A percentile compares a stretch with the other conserved stretches of the same genome.
These are phyloP conservation scores for Mesembryanthemum crystallinum DNA, from an alignment of 148 eudicot species.

Conservation along the genomic window DNA sequence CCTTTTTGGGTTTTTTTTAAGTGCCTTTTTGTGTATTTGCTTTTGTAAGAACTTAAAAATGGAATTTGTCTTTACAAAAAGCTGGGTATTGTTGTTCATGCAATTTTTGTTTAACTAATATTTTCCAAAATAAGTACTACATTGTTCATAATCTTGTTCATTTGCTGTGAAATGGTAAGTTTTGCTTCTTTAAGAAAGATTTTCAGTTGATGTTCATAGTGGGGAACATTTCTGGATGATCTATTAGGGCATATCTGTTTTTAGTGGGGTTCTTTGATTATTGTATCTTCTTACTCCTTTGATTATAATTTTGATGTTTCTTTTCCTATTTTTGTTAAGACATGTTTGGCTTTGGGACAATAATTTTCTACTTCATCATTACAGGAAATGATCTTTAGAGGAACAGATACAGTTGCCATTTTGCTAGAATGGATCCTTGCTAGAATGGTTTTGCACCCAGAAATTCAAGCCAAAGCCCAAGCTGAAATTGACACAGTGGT, in stretches of 20 bases:
- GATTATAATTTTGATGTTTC: background rate
- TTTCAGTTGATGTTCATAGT: background rate
- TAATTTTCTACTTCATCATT: background rate
- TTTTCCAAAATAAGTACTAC: no score
- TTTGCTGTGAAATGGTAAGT: background rate
- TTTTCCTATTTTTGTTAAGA: no score
- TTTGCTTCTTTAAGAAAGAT: background rate
- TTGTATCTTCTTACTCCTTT: background rate
- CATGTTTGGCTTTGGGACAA: background rate
- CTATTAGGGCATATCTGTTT: constrained; percentile 34
- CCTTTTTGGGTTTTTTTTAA: no score
- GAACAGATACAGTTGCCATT: constrained; percentile 91
- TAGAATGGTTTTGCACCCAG: constrained; percentile 88
- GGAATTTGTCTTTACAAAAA: no score
- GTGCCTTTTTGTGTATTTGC: no score
- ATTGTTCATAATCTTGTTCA: no score
- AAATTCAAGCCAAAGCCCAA: constrained; percentile 84
- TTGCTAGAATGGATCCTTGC: constrained; percentile 87
- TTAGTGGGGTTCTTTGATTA: constrained; percentile 20
- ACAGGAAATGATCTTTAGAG: constrained; percentile 95
- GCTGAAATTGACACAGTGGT: constrained; percentile 53
- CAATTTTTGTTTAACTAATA: no score
- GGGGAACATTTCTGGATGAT: background rate
- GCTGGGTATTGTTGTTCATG: no score
- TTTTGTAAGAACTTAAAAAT: no score